Conservation (phyloP, 768 basidiomycete genomes). For the Lactarius akahatsu region DNA sequence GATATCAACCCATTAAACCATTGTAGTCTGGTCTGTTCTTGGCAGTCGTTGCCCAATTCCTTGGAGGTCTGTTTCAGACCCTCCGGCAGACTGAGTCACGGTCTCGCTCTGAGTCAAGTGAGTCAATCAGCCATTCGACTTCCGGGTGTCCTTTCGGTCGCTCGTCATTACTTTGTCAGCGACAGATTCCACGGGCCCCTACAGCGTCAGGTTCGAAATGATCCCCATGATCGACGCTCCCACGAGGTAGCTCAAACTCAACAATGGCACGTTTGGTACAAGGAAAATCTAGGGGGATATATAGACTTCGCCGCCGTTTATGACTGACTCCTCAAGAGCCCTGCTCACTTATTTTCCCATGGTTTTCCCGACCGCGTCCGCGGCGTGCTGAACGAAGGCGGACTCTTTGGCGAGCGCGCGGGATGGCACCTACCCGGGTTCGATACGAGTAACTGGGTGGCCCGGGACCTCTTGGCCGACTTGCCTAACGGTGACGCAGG, state of each 20-base stretch:
- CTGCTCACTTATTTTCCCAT: neutral
- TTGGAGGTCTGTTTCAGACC: no score
- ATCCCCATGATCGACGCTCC: conserved; percentile 33
- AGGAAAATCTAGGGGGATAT: conserved; percentile 52
- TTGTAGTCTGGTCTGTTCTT: no score
- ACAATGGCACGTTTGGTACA: conserved; percentile 46
- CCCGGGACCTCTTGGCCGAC: conserved; percentile 56
- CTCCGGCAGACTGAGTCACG: no score
- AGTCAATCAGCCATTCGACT: no score
- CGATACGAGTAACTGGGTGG: conserved; percentile 58
- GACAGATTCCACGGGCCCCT: no score
- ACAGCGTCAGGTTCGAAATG: no score
- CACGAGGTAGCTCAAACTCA: conserved; percentile 72
- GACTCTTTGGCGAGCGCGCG: conserved; percentile 43
- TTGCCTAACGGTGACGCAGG: conserved; percentile 60
- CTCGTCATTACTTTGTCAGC: no score
- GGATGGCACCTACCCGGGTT: conserved; percentile 60
- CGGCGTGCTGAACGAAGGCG: conserved; percentile 49
- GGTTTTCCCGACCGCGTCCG: conserved; percentile 71
- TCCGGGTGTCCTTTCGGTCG: no score
- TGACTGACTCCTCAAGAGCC: neutral
- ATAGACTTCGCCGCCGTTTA: conserved; percentile 33
- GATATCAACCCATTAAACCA: no score
- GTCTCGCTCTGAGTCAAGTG: no score
- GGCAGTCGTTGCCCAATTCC: no score